Evolutionary conservation across 371 early-diverging fungal species (phyloP).

Genomic region (Mortierella sp.): DNA sequence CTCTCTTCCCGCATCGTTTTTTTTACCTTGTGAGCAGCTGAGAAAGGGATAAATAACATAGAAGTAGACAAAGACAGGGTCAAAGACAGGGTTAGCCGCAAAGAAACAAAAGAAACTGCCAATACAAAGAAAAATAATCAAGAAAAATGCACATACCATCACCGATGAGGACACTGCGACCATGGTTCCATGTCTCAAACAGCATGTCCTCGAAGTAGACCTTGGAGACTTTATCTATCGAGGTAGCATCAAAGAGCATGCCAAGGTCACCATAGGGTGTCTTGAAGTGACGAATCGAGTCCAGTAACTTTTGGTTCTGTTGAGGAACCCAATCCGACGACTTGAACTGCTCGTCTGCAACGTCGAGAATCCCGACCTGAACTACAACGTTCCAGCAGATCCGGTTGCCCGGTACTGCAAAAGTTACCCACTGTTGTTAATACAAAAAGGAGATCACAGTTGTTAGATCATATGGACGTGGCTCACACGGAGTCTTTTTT

Average conservation of each 20-base stretch:
- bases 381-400: conserved; percentile 29
- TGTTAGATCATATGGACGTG: too few relatives aligned
- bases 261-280: conserved; percentile 23
- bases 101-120: neutral
- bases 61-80: neutral
- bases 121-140: too few relatives aligned
- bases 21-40: conserved; percentile 33
- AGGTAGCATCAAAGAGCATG: conserved; percentile 26
- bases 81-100: neutral
- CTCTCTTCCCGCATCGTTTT: neutral
- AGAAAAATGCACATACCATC: conserved; percentile 22
- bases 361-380: neutral
- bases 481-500: too few relatives aligned
- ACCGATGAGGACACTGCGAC: conserved; percentile 29
- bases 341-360: conserved; percentile 10
- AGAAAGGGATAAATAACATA: neutral
- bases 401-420: conserved; percentile 14
- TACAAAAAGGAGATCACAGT: neutral
- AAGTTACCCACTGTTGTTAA: conserved; percentile 19
- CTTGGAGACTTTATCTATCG: conserved; percentile 16
- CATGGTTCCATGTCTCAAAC: conserved; percentile 42
- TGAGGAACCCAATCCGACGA: conserved; percentile 27
- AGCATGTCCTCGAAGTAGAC: conserved; percentile 38
- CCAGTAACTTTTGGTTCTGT: conserved; percentile 7
- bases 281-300: conserved; percentile 19